Evolutionary conservation across 306 rosid species (phyloP), one percentile per base, ranked within the genome.

Genomic region (Prunus campanulata): DNA sequence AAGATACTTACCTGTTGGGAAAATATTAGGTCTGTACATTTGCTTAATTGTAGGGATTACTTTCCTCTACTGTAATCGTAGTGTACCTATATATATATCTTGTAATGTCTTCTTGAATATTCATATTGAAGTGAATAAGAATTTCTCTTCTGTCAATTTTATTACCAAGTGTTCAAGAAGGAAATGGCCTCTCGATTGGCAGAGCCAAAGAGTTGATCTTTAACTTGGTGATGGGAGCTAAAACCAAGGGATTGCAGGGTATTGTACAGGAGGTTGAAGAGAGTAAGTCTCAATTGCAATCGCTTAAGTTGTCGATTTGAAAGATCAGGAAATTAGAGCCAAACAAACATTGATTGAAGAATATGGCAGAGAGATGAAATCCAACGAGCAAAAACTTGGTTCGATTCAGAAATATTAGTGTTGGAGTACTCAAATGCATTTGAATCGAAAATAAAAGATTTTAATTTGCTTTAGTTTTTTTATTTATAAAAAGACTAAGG

Each of bases 331-430:
- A 32, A 60, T 60, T 60, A 6, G 14, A 16, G 66, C 42, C 10
- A 61, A 14, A 14, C 0, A 29, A 12, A 25, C 9, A 18, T 25
- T n/a, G 1, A 5, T 57, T 9, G 25, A 70, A 3, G 70, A 77
- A 51, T 72, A n/a, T 7, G 55, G 63, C 44, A 51, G 6, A 54
- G 77, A 71, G 32, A 65, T 79, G 18, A 57, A 32, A 49, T 0
- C 9, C 66, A 75, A 24, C 30, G 84, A 61, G 71, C 59, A 68
- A 57, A 62, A 44, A 24, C 72, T 80, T 27, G 44, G 44, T 4
- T 16, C n/a, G 71, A 12, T 20, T 13, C 30, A 66, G 15, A 18
- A 32, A 30, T 64, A 30, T 64, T 1, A 12, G 6, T 3, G 47
- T 10, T 5, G 2, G 70, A 35, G 48, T 48, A 13, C 11, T 12